Evolutionary conservation across 495 filamentous ascomycete genomes (phyloP), one percentile per base, ranked within the genome.

Genomic region (Halenospora varia): DNA sequence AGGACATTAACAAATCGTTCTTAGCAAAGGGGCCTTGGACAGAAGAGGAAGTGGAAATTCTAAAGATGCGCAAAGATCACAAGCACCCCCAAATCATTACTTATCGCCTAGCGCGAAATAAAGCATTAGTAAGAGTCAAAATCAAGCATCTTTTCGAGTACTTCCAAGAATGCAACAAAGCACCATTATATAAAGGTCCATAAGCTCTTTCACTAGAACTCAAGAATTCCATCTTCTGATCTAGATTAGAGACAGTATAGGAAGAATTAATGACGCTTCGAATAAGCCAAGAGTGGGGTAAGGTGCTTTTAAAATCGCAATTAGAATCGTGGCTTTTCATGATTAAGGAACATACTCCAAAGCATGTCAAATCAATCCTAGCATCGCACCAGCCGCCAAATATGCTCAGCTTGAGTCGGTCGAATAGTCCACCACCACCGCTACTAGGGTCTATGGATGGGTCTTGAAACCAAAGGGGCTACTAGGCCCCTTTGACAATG

Each of bases 291-390:
- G 20, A 57, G 26, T 57, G 55, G 55, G 20, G 42, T 2, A 47
- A 57, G 41, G 51, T 57, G 44, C 13, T 57, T 42, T 57, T 47
- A 23, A 24, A 47, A 1, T 20, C 3, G 55, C 1, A 4, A 51
- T 2, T 10, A 45, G 26, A 57, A 2, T 19, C 18, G 46, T 57
- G 55, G 55, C 22, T 57, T 51, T 44, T 29, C 25, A 46, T 13
- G 23, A 50, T 57, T 50, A 10, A n/a, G 44, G 35, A 45, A 23
- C 47, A 52, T 46, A 57, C 26, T 48, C 50, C 48, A 59, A 47
- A 3, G 56, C 18, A 48, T 23, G 23, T 59, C 50, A 53, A 59
- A 59, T 48, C 10, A 49, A 59, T 59, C 15, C 56, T 59, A 20
- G 40, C 22, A 39, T 59, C 56, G 39, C 50, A 35, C 13, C 20